Conservation (phyloP, 805 yeast species). For the Ogataea zsoltii region DNA sequence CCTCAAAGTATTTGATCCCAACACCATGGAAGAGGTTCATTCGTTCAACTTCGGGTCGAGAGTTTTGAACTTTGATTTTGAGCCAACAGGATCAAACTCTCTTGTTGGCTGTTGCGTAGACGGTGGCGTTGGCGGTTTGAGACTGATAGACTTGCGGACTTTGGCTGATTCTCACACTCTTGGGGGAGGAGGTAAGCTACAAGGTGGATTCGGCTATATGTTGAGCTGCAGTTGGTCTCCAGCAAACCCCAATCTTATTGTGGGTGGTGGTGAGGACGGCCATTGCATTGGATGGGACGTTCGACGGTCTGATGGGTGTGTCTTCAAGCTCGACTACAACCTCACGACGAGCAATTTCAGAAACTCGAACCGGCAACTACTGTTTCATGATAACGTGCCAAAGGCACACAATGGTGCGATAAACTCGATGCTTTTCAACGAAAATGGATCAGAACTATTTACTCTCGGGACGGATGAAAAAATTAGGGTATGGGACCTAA, state of each 20-base stretch:
- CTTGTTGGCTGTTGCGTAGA: conserved; percentile 71
- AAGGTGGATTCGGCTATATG: conserved; percentile 34
- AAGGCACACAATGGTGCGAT: conserved; percentile 79
- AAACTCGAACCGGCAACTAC: conserved; percentile 22
- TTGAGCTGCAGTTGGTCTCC: conserved; percentile 64
- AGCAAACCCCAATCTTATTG: conserved; percentile 54
- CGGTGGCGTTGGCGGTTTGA: conserved; percentile 42
- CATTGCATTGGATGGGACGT: conserved; percentile 85
- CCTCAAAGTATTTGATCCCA: conserved; percentile 81
- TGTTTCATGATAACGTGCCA: conserved; percentile 28
- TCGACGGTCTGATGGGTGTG: conserved; percentile 62
- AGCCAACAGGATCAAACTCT: conserved; percentile 46
- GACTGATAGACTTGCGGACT: conserved; percentile 73
- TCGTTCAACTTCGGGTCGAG: conserved; percentile 60
- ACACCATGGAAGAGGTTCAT: conserved; percentile 62
- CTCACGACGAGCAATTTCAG: conserved; percentile 24
- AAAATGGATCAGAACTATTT: conserved; percentile 58
- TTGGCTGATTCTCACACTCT: conserved; percentile 73
- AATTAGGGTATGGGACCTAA: conserved; percentile 76
- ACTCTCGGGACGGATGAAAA: conserved; percentile 82
- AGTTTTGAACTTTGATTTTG: conserved; percentile 67
- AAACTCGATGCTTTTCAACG: conserved; percentile 78
- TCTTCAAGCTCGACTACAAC: conserved; percentile 59
- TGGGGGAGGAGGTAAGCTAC: conserved; percentile 33
- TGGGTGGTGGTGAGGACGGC: conserved; percentile 83